These are phyloP conservation scores for Cryptococcus sp. DNA, from an alignment of 1,284 basidiomycete species.

Conservation along the genomic window DNA sequence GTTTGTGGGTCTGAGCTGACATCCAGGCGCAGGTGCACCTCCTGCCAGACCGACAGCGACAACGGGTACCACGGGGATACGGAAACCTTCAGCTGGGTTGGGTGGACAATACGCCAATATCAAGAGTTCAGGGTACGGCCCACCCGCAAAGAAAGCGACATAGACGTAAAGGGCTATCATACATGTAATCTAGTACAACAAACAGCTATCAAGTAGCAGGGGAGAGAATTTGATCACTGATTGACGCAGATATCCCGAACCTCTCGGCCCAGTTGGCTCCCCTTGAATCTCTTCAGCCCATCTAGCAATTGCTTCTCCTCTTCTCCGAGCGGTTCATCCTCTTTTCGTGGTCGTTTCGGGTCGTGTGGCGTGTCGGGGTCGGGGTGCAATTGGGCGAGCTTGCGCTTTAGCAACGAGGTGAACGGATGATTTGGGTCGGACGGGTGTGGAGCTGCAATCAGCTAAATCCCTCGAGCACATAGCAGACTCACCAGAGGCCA, in stretches of 20 bases:
- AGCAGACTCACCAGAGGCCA: slow-evolving; percentile 15
- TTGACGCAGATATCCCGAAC: slow-evolving; percentile 37
- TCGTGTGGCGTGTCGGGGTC: slow-evolving; percentile 7
- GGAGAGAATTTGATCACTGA: slow-evolving; percentile 27
- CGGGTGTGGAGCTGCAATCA: slow-evolving; percentile 13
- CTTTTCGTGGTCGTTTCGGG: background rate
- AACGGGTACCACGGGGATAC: slow-evolving; percentile 9
- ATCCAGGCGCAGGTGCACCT: slow-evolving; percentile 8
- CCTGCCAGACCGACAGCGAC: slow-evolving; percentile 5
- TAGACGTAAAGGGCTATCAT: background rate
- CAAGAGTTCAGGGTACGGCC: slow-evolving; percentile 44
- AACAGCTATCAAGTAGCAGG: background rate
- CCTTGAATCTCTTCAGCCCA: slow-evolving; percentile 32
- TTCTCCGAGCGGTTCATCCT: slow-evolving; percentile 8
- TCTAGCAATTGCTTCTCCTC: slow-evolving; percentile 37
- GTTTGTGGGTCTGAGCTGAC: background rate
- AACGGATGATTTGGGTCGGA: slow-evolving; percentile 27
- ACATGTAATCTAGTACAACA: background rate
- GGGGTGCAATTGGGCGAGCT: slow-evolving; percentile 21
- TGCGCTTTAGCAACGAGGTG: slow-evolving; percentile 29
- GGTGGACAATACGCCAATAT: slow-evolving; percentile 38
- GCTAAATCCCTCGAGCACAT: background rate
- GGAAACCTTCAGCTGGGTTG: slow-evolving; percentile 20
- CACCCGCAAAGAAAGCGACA: slow-evolving; percentile 10
- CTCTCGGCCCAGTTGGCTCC: slow-evolving; percentile 29